Evolutionary conservation across 2,329 filamentous ascomycete species (phyloP), one percentile per base, ranked within the genome.

Genomic region (Diplodia intermedia): DNA sequence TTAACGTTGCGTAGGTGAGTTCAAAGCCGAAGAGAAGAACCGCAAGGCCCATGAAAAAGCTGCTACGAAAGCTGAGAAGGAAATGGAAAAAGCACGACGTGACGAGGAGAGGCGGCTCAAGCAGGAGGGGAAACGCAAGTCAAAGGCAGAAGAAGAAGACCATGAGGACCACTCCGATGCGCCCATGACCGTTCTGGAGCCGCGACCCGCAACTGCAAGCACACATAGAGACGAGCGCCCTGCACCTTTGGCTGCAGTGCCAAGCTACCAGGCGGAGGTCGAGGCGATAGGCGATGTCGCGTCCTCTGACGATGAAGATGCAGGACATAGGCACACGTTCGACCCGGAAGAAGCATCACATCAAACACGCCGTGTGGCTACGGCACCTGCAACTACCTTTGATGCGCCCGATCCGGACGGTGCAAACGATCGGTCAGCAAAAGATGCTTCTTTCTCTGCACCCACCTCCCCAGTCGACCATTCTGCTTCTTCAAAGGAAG

Each of bases 61-160:
- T 23, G 74, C 76, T 6, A 76, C 73, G 14, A 79, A 74, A 62
- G 72, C 76, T 47, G 77, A 79, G 38, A 80, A 79, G 67, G 77
- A 79, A 49, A 73, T 79, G 2, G 82, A 82, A 63, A 83, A 85
- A 73, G 80, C 82, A 2, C 82, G 79, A 53, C 86, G 82, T 71
- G 81, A 82, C 1, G 86, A 87, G 70, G 83, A 88, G 70, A 88
- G 86, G 73, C 82, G 74, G 2, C 23, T 76, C 11, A 70, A 69
- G n/a, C 78, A 85, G 69, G 83, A 85, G 67, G 84, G 88, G 66
- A 88, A 86, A 75, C 84, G 83, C 29, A 87, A 81, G 67, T 81
- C 81, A 1, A 79, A 77, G 65, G 78, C 65, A 7, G 65, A 54
- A 52, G 50, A 23, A 54, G 50, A 65, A 68, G 69, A 40, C 55